Conservation (phyloP, 1,284 basidiomycete genomes). For the Neotropicomus parvogracilis region DNA sequence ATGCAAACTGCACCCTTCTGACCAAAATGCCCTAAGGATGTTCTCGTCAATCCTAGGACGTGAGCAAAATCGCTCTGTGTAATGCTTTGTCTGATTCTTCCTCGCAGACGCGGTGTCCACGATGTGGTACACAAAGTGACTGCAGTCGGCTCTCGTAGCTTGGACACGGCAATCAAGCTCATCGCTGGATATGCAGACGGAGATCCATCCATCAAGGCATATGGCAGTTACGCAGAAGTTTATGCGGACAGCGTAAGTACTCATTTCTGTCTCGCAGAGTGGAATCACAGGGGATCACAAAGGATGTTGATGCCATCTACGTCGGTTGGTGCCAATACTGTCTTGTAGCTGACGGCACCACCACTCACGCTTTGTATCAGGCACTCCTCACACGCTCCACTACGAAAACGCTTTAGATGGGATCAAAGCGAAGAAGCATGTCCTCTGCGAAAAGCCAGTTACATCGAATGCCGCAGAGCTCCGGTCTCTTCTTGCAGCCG, state of each 20-base stretch:
- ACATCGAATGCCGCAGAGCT: slow-evolving; percentile 66
- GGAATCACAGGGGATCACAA: slow-evolving; percentile 1
- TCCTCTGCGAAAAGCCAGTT: slow-evolving; percentile 83
- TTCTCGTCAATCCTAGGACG: slow-evolving; percentile 48
- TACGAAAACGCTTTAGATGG: slow-evolving; percentile 76
- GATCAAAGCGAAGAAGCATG: slow-evolving; percentile 78
- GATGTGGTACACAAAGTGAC: slow-evolving; percentile 77
- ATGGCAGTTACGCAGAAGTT: slow-evolving; percentile 76
- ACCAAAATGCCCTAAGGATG: slow-evolving; percentile 36
- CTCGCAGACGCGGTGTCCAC: slow-evolving; percentile 55
- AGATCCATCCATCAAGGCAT: slow-evolving; percentile 58
- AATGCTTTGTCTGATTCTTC: neutral
- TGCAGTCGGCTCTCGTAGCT: slow-evolving; percentile 77
- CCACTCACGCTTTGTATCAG: slow-evolving; percentile 34
- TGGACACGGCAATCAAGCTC: slow-evolving; percentile 70
- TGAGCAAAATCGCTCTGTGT: slow-evolving; percentile 22
- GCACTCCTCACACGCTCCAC: slow-evolving; percentile 86
- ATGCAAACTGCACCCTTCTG: neutral
- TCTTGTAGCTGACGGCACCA: neutral
- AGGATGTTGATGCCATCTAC: slow-evolving; percentile 80
- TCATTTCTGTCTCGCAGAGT: neutral
- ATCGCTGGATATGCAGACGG: slow-evolving; percentile 52
- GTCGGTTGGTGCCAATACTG: slow-evolving; percentile 50
- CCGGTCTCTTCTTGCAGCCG: slow-evolving; percentile 64
- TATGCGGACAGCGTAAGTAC: slow-evolving; percentile 61